Conservation (phyloP, 805 yeast species). For the Zygosaccharomyces bailii region DNA sequence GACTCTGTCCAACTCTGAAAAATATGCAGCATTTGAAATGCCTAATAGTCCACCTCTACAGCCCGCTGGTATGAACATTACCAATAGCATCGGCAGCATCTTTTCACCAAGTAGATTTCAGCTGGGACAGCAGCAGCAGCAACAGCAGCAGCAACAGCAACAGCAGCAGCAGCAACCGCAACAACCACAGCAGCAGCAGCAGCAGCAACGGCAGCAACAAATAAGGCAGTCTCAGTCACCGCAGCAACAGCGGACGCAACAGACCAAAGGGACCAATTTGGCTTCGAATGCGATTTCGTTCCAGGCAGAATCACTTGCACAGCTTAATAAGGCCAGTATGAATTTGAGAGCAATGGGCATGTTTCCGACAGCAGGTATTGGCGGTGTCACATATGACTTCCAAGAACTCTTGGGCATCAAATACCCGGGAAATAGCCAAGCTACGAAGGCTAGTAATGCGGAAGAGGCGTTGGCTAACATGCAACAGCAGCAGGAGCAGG, state of each 20-base stretch:
- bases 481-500: slow-evolving; percentile 31
- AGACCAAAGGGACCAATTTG: neutral
- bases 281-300: slow-evolving; percentile 13
- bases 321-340: slow-evolving; percentile 22
- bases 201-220: slow-evolving; percentile 18
- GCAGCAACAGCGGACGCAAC: slow-evolving; percentile 13
- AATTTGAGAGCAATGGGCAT: slow-evolving; percentile 26
- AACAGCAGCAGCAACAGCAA: slow-evolving; percentile 27
- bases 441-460: slow-evolving; percentile 28
- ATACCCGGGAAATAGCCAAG: slow-evolving; percentile 20
- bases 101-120: slow-evolving; percentile 23
- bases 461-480: slow-evolving; percentile 33
- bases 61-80: slow-evolving; percentile 26
- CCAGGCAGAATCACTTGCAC: slow-evolving; percentile 23
- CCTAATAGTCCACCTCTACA: slow-evolving; percentile 23
- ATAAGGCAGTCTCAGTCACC: slow-evolving; percentile 17
- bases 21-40: slow-evolving; percentile 24
- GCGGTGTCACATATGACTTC: slow-evolving; percentile 32
- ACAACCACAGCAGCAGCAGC: slow-evolving; percentile 17
- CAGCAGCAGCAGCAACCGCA: slow-evolving; percentile 23
- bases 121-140: slow-evolving; percentile 23
- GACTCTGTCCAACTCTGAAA: slow-evolving; percentile 32
- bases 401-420: slow-evolving; percentile 28
- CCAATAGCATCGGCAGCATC: slow-evolving; percentile 29
- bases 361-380: slow-evolving; percentile 33